Percentiles rank a stretch among this genome's conserved stretches.
These are phyloP conservation scores for Poa annua DNA, from an alignment of 176 grass and related monocot genomes.

Conservation along the genomic window DNA sequence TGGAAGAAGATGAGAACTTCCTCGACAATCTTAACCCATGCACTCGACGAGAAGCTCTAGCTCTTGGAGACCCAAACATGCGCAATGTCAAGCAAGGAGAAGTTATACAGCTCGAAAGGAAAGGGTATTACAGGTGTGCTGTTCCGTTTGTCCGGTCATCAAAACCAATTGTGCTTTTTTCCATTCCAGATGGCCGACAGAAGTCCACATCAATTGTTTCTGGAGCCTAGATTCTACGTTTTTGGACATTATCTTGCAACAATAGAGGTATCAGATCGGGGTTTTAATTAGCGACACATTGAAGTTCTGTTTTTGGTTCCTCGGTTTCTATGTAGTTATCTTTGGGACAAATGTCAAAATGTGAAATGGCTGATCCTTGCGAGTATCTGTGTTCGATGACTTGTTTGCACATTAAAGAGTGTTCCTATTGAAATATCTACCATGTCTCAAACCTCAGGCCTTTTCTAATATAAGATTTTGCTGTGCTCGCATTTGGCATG, in stretches of 20 bases:
- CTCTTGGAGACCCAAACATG: conserved; percentile 81
- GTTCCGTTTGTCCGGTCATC: conserved; percentile 65
- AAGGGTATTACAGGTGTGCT: conserved; percentile 85
- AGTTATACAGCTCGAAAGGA: conserved; percentile 80
- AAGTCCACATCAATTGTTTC: conserved; percentile 39
- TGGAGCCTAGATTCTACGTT: background rate
- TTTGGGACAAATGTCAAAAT: background rate
- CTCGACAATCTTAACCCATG: conserved; percentile 66
- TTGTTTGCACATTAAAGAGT: background rate
- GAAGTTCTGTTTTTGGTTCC: background rate
- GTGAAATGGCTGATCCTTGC: background rate
- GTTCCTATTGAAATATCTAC: too few species aligned
- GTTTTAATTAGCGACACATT: conserved; percentile 18
- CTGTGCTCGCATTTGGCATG: too few species aligned
- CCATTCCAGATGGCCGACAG: conserved; percentile 79
- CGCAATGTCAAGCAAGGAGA: conserved; percentile 74
- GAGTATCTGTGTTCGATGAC: background rate
- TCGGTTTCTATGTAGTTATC: background rate
- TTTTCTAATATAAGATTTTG: too few species aligned
- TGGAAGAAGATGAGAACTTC: conserved; percentile 80
- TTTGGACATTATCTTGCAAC: conserved; percentile 8
- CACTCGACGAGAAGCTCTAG: conserved; percentile 67
- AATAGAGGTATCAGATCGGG: background rate
- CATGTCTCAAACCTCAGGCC: too few species aligned
- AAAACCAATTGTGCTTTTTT: conserved; percentile 73